A percentile compares a stretch with the other conserved stretches of the same genome.
Conservation (phyloP, 345 rosid genomes). For the Salix exigua region DNA sequence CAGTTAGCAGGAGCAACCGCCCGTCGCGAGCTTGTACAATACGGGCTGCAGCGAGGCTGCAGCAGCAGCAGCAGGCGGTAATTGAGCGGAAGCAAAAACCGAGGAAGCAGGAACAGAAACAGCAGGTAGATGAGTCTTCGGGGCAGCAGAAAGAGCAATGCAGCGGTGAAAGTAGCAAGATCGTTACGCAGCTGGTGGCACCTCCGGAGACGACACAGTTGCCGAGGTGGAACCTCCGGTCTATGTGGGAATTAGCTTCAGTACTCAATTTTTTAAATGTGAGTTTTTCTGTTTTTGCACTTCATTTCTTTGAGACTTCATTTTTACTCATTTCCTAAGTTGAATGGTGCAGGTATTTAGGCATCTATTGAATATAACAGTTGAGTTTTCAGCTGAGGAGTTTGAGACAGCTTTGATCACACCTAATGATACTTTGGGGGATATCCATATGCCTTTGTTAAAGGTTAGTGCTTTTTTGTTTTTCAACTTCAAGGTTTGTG, state of each 20-base stretch:
- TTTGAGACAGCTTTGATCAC: slow-evolving; percentile 82
- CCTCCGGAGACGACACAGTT: slow-evolving; percentile 77
- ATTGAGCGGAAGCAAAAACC: slow-evolving; percentile 58
- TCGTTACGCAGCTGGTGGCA: slow-evolving; percentile 71
- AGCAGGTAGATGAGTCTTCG: slow-evolving; percentile 31
- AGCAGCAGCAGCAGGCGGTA: slow-evolving; percentile 56
- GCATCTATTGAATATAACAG: slow-evolving; percentile 67
- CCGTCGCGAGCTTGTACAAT: slow-evolving; percentile 96
- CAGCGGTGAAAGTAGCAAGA: slow-evolving; percentile 45
- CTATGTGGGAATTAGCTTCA: slow-evolving; percentile 99
- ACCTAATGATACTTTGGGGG: slow-evolving; percentile 89
- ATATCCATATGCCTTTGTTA: slow-evolving; percentile 87
- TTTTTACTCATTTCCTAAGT: neutral
- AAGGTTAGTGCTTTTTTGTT: slow-evolving; percentile 63
- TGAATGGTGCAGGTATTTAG: slow-evolving; percentile 67
- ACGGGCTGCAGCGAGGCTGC: slow-evolving; percentile 73
- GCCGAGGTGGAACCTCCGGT: slow-evolving; percentile 92
- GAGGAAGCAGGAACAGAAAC: slow-evolving; percentile 40
- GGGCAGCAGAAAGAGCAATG: slow-evolving; percentile 50
- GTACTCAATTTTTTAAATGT: slow-evolving; percentile 96
- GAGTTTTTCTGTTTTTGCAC: slow-evolving; percentile 30
- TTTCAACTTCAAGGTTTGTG: neutral
- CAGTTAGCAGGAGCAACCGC: slow-evolving; percentile 54
- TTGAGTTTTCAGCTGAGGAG: slow-evolving; percentile 96
- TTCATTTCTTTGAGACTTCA: slow-evolving; percentile 9